Conservation (phyloP, 768 basidiomycete species). For the Lenzites betulinus region DNA sequence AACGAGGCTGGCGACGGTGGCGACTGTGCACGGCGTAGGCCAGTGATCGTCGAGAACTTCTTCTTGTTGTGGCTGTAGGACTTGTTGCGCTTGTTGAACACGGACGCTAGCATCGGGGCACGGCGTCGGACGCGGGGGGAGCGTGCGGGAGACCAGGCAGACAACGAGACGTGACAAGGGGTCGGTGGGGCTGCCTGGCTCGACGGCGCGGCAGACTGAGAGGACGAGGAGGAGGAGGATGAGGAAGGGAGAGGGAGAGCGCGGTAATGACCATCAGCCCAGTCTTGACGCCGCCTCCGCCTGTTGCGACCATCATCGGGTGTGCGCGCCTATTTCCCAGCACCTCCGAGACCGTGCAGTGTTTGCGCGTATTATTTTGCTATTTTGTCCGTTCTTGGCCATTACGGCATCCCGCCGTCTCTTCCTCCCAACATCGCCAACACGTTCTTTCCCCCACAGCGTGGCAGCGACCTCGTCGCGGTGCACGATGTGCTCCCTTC, state of each 20-base stretch:
- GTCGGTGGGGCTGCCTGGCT: neutral
- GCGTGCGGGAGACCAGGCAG: neutral
- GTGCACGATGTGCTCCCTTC: neutral
- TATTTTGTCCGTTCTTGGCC: neutral
- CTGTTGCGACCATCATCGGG: slow-evolving; percentile 21
- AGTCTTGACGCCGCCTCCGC: slow-evolving; percentile 11
- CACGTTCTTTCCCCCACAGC: neutral
- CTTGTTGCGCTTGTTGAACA: slow-evolving; percentile 27
- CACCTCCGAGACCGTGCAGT: too few relatives aligned
- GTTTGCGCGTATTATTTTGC: neutral
- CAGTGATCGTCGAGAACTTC: slow-evolving; percentile 23
- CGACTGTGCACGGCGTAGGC: slow-evolving; percentile 21
- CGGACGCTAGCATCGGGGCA: slow-evolving; percentile 22
- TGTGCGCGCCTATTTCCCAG: neutral
- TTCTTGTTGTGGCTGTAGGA: slow-evolving; percentile 24
- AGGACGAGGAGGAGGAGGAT: slow-evolving; percentile 1
- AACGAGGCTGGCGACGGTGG: slow-evolving; percentile 33
- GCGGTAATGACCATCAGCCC: slow-evolving; percentile 20
- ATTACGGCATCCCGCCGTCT: slow-evolving; percentile 14
- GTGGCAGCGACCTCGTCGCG: too few relatives aligned
- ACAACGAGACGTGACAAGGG: neutral
- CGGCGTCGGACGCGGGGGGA: neutral
- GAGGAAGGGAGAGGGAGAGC: slow-evolving; percentile 5
- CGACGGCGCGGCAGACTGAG: neutral
- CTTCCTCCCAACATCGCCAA: too few relatives aligned